A percentile compares a stretch with the other conserved stretches of the same genome.
These are phyloP conservation scores for Teunomyces lycoperdinae DNA, from an alignment of 805 yeast genomes.

Conservation along the genomic window DNA sequence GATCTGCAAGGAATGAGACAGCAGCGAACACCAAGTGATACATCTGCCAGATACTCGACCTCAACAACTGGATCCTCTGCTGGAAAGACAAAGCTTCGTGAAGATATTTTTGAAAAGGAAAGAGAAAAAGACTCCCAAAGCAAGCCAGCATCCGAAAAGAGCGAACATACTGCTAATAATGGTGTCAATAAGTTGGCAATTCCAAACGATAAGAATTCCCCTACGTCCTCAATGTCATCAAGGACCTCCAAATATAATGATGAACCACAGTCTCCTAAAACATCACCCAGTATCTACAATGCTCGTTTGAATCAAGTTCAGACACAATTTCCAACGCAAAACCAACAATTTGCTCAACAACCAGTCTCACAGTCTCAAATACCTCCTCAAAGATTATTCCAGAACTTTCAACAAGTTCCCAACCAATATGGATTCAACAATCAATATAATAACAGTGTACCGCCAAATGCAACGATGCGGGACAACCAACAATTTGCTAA, in stretches of 20 bases:
- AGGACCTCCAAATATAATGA: conserved; percentile 29
- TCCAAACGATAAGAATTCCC: conserved; percentile 22
- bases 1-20: conserved; percentile 25
- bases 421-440: conserved; percentile 5
- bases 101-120: conserved; percentile 35
- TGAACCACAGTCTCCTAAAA: conserved; percentile 40
- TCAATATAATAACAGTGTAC: conserved; percentile 5
- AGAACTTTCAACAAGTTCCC: conserved; percentile 3
- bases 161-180: background rate
- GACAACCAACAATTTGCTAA: conserved; percentile 1
- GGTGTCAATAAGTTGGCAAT: conserved; percentile 7
- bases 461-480: conserved; percentile 13
- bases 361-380: conserved; percentile 1
- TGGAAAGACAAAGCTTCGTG: conserved; percentile 23
- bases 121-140: background rate
- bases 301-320: conserved; percentile 9
- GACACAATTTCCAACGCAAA: conserved; percentile 5
- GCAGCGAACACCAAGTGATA: conserved; percentile 5
- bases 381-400: conserved; percentile 3
- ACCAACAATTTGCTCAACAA: conserved; percentile 7
- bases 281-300: conserved; percentile 26
- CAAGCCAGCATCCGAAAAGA: background rate
- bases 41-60: background rate
- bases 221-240: conserved; percentile 36
- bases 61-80: conserved; percentile 3